Base-by-base conservation (phyloP, 2,329 filamentous ascomycete species). In the Sordariomycetes sp. region DNA sequence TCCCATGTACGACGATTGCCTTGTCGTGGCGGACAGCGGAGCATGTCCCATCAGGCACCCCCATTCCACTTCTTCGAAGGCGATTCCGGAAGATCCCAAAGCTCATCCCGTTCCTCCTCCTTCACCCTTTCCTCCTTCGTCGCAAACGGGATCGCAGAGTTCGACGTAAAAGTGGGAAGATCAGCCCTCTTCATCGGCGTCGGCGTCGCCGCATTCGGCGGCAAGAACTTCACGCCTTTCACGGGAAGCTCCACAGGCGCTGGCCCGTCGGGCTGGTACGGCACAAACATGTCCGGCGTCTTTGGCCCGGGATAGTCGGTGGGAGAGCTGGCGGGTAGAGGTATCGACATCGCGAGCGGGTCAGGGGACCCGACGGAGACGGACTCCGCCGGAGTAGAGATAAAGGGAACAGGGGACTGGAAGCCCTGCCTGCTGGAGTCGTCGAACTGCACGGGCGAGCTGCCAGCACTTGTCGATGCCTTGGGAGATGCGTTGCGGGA, bases 181-280 rank as follows among this genome's bases (percentile, higher is more conserved):
- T 72, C 68, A 3, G 61, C 63, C 5, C 65, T 70, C 65, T 71
- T 74, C 60, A 67, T 67, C 0, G 69, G 68, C 35, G 65, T 70
- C 12, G 71, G 68, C 45, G 68, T 68, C 10, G 63, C 61, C 5
- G 66, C 69, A 58, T 77, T 79, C 3, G 78, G 76, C 15, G 76
- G 75, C 25, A 80, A 68, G 78, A 78, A 82, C 56, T 72, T 73
- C 56, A 81, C 66, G 60, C 74, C 72, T 34, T 69, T 65, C 35
- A 67, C 68, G 7, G 67, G 62, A 17, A 74, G 60, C 1, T 72
- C 56, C 3, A 67, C 64, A 0, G 78, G 71, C 0, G 68, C 60
- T 1, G 77, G 75, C 0, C 79, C 80, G n/a, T 79, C 74, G 0
- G 80, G 78, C 59, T 82, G 76, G 60, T 81, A 82, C 0, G 72